Conservation (phyloP, 441 rosid species). For the Gossypium laxum region DNA sequence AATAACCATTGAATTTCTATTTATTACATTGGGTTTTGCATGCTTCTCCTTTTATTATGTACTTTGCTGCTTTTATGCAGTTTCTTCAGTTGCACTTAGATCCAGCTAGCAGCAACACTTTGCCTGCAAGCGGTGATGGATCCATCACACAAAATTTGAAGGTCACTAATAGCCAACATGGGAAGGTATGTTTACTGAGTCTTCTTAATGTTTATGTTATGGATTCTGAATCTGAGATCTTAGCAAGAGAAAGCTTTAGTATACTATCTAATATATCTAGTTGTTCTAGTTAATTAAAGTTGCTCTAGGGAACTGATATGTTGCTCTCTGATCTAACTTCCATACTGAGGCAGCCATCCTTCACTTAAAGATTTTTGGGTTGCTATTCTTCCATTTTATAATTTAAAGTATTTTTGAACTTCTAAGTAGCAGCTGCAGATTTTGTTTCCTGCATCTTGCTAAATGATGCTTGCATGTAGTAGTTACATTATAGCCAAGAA, state of each 20-base stretch:
- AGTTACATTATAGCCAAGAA: background rate
- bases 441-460: background rate
- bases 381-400: background rate
- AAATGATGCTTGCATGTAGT: background rate
- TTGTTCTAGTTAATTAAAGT: background rate
- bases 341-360: background rate
- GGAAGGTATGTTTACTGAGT: constrained; percentile 48
- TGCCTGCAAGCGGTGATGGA: constrained; percentile 51
- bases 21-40: background rate
- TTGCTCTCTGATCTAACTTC: background rate
- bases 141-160: constrained; percentile 56
- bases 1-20: background rate
- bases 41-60: background rate
- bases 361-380: background rate
- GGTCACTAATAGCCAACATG: constrained; percentile 85
- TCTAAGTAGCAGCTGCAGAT: background rate
- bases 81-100: constrained; percentile 89
- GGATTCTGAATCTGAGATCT: background rate
- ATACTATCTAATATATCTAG: background rate
- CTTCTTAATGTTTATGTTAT: background rate
- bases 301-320: background rate
- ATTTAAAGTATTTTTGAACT: background rate
- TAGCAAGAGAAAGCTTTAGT: background rate
- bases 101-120: constrained; percentile 70
- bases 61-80: constrained; percentile 31